phyloP scores from a whole-genome alignment of 192 early-diverging fungal species.

The Lobulomyces angularis region DNA sequence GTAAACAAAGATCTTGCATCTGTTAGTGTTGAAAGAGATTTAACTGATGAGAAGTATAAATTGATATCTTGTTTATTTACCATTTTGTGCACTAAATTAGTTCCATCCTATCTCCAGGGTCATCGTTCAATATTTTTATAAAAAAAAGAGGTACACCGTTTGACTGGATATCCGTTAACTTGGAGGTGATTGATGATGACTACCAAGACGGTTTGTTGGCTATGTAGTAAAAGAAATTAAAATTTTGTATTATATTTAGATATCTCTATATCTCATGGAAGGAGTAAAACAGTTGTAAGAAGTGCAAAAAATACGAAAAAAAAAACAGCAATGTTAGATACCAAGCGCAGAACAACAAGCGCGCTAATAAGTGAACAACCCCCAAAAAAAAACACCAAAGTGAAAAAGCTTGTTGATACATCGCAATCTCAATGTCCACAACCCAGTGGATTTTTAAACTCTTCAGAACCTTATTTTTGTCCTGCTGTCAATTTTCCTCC shows the following conservation, averaged over 20 bases:
- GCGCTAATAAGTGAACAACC: constrained; percentile 1
- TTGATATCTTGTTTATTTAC: constrained; percentile 6
- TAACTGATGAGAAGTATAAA: no score
- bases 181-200: constrained; percentile 45
- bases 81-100: constrained; percentile 5
- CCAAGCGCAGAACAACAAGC: constrained; percentile 1
- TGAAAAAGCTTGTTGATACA: constrained; percentile 1
- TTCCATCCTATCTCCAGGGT: constrained; percentile 13
- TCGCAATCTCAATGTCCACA: constrained; percentile 8
- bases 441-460: constrained; percentile 32
- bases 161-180: constrained; percentile 40
- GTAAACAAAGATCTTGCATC: not conserved
- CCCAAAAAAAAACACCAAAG: constrained; percentile 3
- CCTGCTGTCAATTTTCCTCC: constrained; percentile 35
- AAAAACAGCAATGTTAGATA: constrained; percentile 11
- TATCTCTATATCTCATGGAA: constrained; percentile 15
- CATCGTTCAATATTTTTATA: constrained; percentile 40
- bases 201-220: constrained; percentile 32
- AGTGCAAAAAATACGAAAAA: not conserved
- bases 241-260: constrained; percentile 4
- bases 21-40: not conserved
- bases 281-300: constrained; percentile 1
- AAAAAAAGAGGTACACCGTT: constrained; percentile 12
- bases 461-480: constrained; percentile 42
- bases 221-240: no score